Conservation (phyloP, 140 eudicot genomes). For the Flaveria floridana region DNA sequence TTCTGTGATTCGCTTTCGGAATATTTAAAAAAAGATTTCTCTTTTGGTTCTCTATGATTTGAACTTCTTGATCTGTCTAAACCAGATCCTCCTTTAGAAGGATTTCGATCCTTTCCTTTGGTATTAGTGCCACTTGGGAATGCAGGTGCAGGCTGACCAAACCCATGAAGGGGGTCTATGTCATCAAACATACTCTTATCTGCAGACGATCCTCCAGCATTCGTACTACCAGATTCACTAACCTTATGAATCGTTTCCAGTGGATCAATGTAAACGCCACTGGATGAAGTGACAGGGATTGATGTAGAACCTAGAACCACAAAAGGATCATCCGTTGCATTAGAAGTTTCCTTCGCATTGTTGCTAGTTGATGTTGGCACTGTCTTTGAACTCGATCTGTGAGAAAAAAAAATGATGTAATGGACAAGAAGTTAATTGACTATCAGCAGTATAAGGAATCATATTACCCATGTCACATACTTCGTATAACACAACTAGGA, state of each 20-base stretch:
- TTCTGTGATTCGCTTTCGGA: slow-evolving; percentile 42
- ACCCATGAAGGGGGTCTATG: slow-evolving; percentile 69
- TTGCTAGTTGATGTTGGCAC: slow-evolving; percentile 35
- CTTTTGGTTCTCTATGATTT: slow-evolving; percentile 39
- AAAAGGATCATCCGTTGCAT: slow-evolving; percentile 63
- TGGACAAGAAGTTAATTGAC: not conserved
- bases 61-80: slow-evolving; percentile 36
- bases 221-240: slow-evolving; percentile 46
- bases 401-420: slow-evolving; percentile 16
- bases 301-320: slow-evolving; percentile 60
- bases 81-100: slow-evolving; percentile 40
- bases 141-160: slow-evolving; percentile 57
- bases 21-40: slow-evolving; percentile 44
- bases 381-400: slow-evolving; percentile 52
- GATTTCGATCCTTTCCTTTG: slow-evolving; percentile 45
- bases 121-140: slow-evolving; percentile 43
- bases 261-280: slow-evolving; percentile 53
- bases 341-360: slow-evolving; percentile 42
- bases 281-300: slow-evolving; percentile 48
- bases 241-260: slow-evolving; percentile 55
- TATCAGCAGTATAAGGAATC: not conserved
- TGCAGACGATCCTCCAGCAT: slow-evolving; percentile 45
- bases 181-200: slow-evolving; percentile 60
- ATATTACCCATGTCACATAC: not conserved
- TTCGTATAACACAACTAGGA: not conserved